Evolutionary conservation across 2,329 filamentous ascomycete species (phyloP).

Genomic region (Apiospora koreana): DNA sequence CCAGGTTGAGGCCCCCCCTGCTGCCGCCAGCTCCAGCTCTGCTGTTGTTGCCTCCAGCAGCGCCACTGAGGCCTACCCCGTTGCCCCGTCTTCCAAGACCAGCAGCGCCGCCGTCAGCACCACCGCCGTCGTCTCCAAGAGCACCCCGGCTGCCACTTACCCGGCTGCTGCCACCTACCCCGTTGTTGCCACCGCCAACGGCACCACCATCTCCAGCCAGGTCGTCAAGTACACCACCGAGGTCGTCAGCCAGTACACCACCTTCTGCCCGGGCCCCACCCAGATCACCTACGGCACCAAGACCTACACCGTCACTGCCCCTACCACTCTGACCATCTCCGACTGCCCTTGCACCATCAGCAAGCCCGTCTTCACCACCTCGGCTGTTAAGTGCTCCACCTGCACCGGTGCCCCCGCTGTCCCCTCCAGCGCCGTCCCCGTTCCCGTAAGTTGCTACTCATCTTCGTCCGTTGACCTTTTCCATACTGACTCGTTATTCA

Average conservation of each 20-base stretch:
- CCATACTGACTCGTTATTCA: neutral
- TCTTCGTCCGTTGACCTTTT: no score
- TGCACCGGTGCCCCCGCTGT: slow-evolving; percentile 17
- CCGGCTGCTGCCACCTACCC: slow-evolving; percentile 14
- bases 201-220: slow-evolving; percentile 11
- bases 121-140: neutral
- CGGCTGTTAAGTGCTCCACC: slow-evolving; percentile 42
- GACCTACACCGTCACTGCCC: slow-evolving; percentile 70
- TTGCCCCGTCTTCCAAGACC: slow-evolving; percentile 8
- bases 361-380: slow-evolving; percentile 57
- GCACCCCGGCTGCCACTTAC: slow-evolving; percentile 16
- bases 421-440: slow-evolving; percentile 9
- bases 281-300: slow-evolving; percentile 62
- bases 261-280: slow-evolving; percentile 72
- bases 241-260: slow-evolving; percentile 68
- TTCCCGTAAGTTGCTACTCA: neutral
- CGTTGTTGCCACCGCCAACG: slow-evolving; percentile 13
- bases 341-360: slow-evolving; percentile 71
- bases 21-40: slow-evolving; percentile 9
- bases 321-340: slow-evolving; percentile 71
- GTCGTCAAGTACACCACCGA: slow-evolving; percentile 59
- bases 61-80: slow-evolving; percentile 16
- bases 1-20: slow-evolving; percentile 13
- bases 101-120: slow-evolving; percentile 5
- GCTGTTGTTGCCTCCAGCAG: slow-evolving; percentile 17